A percentile compares a stretch with the other conserved stretches of the same genome.
These are phyloP conservation scores for Sphaerulina populicola DNA, from an alignment of 2,329 filamentous ascomycete genomes.

Conservation along the genomic window DNA sequence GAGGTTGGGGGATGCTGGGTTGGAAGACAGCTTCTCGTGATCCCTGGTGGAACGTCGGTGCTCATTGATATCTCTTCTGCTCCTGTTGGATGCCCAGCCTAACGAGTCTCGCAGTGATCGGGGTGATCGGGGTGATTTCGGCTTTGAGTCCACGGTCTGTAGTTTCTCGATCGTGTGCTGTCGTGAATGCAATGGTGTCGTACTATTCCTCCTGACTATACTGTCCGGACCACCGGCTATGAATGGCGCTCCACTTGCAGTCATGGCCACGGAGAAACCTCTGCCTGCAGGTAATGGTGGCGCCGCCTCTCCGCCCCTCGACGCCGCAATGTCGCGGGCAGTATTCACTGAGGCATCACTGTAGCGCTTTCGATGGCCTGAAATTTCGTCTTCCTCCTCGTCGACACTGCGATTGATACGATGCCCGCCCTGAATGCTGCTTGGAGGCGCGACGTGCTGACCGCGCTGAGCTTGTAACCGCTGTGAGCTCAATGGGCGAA, in stretches of 20 bases:
- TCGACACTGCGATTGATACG: constrained; percentile 10
- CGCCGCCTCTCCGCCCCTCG: constrained; percentile 36
- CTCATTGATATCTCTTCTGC: constrained; percentile 15
- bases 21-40: constrained; percentile 65
- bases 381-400: constrained; percentile 19
- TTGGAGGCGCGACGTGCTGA: constrained; percentile 32
- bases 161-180: constrained; percentile 6
- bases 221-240: constrained; percentile 32
- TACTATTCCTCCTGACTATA: constrained; percentile 65
- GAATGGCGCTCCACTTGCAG: constrained; percentile 4
- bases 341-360: constrained; percentile 51
- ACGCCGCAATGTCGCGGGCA: constrained; percentile 30
- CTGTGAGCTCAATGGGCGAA: constrained; percentile 93
- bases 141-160: constrained; percentile 21
- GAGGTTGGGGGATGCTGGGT: constrained; percentile 58
- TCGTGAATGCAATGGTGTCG: constrained; percentile 57
- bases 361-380: constrained; percentile 39
- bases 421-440: constrained; percentile 13
- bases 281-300: constrained; percentile 63
- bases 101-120: constrained; percentile 25
- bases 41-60: constrained; percentile 17
- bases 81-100: constrained; percentile 22
- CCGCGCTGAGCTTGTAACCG: constrained; percentile 83
- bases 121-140: constrained; percentile 23
- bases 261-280: constrained; percentile 58